Conservation (phyloP, 208 protist species). For the Leishmania arabica region DNA sequence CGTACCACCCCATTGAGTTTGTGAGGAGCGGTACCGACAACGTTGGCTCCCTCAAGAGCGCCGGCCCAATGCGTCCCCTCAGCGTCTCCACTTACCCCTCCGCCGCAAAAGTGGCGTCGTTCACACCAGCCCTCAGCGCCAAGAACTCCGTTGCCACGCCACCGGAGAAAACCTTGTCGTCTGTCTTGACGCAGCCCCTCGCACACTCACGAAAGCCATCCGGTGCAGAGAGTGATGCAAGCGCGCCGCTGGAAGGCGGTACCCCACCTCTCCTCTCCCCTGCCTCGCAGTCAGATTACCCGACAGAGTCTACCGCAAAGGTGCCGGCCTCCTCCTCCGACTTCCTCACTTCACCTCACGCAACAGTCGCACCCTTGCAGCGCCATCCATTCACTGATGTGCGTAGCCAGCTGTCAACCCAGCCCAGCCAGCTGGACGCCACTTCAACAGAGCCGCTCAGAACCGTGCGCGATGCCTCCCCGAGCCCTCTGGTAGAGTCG, state of each 20-base stretch:
- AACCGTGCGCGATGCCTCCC: constrained; percentile 14
- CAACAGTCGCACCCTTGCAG: background rate
- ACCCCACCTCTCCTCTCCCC: background rate
- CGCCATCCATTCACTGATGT: constrained; percentile 4
- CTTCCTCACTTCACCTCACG: constrained; percentile 10
- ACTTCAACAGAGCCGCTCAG: constrained; percentile 15
- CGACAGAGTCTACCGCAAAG: background rate
- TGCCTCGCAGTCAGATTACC: background rate
- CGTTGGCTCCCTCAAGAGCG: constrained; percentile 8
- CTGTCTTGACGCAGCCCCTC: constrained; percentile 9
- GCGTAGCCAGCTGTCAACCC: background rate
- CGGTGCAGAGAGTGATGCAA: background rate
- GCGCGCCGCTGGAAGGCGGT: background rate
- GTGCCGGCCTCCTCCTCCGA: constrained; percentile 1
- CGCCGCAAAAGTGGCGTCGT: background rate
- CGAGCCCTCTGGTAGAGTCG: background rate
- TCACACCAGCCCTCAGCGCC: background rate
- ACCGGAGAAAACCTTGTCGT: background rate
- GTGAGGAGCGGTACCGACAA: background rate
- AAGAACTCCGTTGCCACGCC: constrained; percentile 5
- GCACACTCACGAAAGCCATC: constrained; percentile 6
- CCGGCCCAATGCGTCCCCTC: background rate
- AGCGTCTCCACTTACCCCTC: constrained; percentile 6
- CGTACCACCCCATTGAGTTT: constrained; percentile 20
- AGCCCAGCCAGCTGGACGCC: constrained; percentile 1